Percentiles rank a stretch among this genome's conserved stretches.
Conservation (phyloP, 73 alveolate genomes). For the Breviolum minutum region DNA sequence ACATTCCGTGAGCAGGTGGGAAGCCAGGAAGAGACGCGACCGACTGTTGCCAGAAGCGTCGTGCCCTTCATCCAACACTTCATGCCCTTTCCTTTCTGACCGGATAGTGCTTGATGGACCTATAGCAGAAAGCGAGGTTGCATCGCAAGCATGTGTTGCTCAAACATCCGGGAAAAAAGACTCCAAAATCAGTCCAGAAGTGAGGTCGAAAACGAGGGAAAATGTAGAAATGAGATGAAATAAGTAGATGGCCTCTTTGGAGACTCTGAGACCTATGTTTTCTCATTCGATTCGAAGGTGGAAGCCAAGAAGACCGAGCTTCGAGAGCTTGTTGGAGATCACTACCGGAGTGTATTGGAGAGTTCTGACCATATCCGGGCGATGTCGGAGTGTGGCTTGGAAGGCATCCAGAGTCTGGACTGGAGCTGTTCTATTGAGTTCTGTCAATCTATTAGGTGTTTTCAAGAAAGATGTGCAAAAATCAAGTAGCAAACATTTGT, state of each 20-base stretch:
- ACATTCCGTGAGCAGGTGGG: background rate
- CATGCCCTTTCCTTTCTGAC: slow-evolving; percentile 18
- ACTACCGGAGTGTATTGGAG: slow-evolving; percentile 93
- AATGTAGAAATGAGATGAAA: no score
- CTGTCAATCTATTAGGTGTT: background rate
- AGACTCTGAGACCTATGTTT: background rate
- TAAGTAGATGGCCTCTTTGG: no score
- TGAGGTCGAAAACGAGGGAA: no score
- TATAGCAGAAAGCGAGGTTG: background rate
- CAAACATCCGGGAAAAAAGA: background rate
- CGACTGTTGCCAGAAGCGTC: background rate
- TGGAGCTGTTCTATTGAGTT: background rate
- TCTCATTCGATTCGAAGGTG: slow-evolving; percentile 49
- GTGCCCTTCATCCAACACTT: background rate
- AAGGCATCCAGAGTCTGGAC: background rate
- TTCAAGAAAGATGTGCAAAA: no score
- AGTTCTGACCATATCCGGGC: slow-evolving; percentile 84
- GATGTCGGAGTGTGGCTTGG: slow-evolving; percentile 91
- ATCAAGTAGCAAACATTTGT: no score
- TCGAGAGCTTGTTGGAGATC: slow-evolving; percentile 89
- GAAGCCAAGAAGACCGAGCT: slow-evolving; percentile 90
- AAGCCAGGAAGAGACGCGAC: slow-evolving; percentile 7
- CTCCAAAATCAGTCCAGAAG: background rate
- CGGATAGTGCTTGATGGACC: background rate
- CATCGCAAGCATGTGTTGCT: background rate